Base-by-base conservation (phyloP, 805 yeast species). In the Zygoascus ofunaensis region DNA sequence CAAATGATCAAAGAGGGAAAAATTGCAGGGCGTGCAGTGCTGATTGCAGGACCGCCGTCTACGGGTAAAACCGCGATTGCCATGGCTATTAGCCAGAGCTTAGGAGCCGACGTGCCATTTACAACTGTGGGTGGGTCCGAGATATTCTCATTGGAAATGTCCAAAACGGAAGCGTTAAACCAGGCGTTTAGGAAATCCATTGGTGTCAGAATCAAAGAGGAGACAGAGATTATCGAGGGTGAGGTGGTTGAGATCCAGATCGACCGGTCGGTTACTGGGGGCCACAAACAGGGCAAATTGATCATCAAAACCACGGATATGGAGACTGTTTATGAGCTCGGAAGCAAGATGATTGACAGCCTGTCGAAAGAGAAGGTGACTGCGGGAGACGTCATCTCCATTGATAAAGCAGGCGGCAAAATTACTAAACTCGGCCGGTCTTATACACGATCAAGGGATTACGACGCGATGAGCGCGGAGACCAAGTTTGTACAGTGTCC, bases 51-150 rank as follows among this genome's bases (percentile, higher is more conserved):
- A 34, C 97, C 97, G 8, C 98, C 98, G 23, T 86, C 95, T 12
- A 92, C 98, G 0, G 99, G 99, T 65, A 92, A 92, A 64, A 92
- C 99, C 2, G 99, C 99, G 33, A 77, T 92, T 56, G 98, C 99
- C 12, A 83, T 87, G 82, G 98, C 97, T 15, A 71, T 68, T 37
- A 54, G 71, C 32, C 73, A 69, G 51, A 51, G 61, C 3, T 55
- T 70, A 26, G 84, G 84, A 26, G 57, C 68, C 12, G 87, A 80
- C 50, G 97, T 92, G 47, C 98, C 98, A 34, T 92, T 92, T 64
- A 90, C 97, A 34, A 87, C 94, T 7, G 74, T 92, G 62, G 90
- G 95, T 7, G 98, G 96, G 3, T 82, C 94, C 26, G 99, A 92
- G 67, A 77, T 92, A 49, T 92, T 79, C 59, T 85, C 95, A 4